phyloP scores from a whole-genome alignment of 2,329 filamentous ascomycete species.

The Apiospora arundinis region DNA sequence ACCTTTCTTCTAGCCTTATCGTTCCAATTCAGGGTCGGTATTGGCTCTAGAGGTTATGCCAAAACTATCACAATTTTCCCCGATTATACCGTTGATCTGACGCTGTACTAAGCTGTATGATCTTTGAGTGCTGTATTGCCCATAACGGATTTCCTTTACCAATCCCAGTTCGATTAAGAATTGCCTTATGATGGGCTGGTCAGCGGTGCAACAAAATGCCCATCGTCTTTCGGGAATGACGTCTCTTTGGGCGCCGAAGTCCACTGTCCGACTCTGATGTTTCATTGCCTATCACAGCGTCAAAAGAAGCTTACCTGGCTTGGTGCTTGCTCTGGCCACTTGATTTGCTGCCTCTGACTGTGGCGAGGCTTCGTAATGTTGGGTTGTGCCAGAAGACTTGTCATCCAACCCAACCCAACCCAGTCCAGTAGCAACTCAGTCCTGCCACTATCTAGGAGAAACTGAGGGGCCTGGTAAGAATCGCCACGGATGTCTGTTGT shows the following conservation, averaged over 20 bases:
- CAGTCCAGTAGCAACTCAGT: background rate
- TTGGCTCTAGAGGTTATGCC: too few species aligned
- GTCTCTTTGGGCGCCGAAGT: background rate
- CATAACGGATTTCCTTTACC: background rate
- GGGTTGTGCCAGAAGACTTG: background rate
- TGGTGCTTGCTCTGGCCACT: background rate
- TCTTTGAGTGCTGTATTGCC: too few species aligned
- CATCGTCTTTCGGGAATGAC: background rate
- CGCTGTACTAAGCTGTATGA: too few species aligned
- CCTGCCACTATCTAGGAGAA: background rate
- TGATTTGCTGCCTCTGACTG: background rate
- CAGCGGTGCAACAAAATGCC: background rate
- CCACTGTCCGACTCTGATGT: background rate
- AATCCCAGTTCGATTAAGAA: background rate
- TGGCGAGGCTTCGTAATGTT: background rate
- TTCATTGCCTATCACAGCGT: slow-evolving; percentile 7
- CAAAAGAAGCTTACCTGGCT: background rate
- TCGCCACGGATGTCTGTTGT: background rate
- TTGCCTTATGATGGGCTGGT: background rate
- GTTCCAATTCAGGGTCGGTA: too few species aligned
- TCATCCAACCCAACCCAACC: background rate
- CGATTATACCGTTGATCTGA: too few species aligned
- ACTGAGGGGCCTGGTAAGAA: background rate
- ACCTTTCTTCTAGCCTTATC: too few species aligned
- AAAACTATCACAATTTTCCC: too few species aligned